Percentiles rank a stretch among this genome's conserved stretches.
phyloP scores from a whole-genome alignment of 1,139 yeast species.

The Kazachstania sp. region DNA sequence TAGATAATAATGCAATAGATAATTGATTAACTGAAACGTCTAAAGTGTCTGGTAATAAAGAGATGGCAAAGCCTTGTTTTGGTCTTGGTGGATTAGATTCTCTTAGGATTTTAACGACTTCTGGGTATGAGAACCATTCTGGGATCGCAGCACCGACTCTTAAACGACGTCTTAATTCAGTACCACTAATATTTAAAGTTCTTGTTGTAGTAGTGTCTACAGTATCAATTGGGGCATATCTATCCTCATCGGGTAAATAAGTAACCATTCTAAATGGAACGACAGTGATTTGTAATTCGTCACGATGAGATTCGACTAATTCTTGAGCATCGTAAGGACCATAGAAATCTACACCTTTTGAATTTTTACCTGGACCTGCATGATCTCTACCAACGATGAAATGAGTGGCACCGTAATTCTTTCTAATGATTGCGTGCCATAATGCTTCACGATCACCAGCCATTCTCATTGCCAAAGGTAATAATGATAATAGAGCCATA shows the following conservation, averaged over 20 bases:
- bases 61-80: slow-evolving; percentile 74
- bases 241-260: slow-evolving; percentile 88
- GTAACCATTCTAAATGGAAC: slow-evolving; percentile 98
- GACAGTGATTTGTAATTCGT: slow-evolving; percentile 77
- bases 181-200: slow-evolving; percentile 90
- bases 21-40: slow-evolving; percentile 43
- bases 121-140: slow-evolving; percentile 96
- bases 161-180: slow-evolving; percentile 82
- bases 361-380: slow-evolving; percentile 95
- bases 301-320: slow-evolving; percentile 63
- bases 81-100: slow-evolving; percentile 91
- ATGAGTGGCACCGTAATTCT: slow-evolving; percentile 94
- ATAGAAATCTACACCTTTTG: slow-evolving; percentile 87
- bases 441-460: slow-evolving; percentile 98
- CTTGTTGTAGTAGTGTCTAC: slow-evolving; percentile 63
- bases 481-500: slow-evolving; percentile 77
- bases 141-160: slow-evolving; percentile 86
- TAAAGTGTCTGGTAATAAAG: slow-evolving; percentile 33
- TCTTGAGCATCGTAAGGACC: slow-evolving; percentile 98
- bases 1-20: slow-evolving; percentile 78
- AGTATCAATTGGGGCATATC: slow-evolving; percentile 92
- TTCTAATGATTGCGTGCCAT: slow-evolving; percentile 96
- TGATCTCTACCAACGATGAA: slow-evolving; percentile 97
- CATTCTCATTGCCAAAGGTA: slow-evolving; percentile 98
- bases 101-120: slow-evolving; percentile 83